Evolutionary conservation across 257 asterid genomes (phyloP).

Genomic region (Solanum ossicruentum): DNA sequence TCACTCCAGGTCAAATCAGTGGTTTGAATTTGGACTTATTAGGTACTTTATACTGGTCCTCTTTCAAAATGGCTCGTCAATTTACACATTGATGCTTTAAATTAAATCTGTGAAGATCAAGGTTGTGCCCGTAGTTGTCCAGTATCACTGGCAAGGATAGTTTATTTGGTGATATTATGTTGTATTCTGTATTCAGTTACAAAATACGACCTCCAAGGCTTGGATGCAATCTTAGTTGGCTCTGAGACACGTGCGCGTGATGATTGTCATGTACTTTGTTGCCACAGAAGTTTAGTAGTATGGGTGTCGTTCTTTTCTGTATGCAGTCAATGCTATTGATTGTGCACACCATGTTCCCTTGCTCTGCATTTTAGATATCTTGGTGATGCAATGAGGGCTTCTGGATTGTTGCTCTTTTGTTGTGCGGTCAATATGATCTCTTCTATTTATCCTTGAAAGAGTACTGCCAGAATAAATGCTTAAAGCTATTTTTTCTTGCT

Average conservation of each 20-base stretch:
- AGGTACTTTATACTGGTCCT: background rate
- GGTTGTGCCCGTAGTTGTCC: background rate
- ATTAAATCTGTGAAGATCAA: background rate
- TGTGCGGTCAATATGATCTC: background rate
- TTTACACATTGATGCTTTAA: background rate
- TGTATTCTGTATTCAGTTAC: background rate
- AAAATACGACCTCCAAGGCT: background rate
- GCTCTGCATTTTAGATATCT: background rate
- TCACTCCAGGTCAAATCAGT: background rate
- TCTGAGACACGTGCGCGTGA: background rate
- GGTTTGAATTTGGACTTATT: background rate
- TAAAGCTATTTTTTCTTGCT: background rate
- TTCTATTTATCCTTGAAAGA: background rate
- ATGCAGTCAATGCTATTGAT: background rate
- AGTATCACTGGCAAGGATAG: background rate
- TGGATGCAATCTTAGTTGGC: background rate
- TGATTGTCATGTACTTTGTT: background rate
- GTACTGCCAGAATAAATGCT: background rate
- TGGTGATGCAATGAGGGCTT: background rate
- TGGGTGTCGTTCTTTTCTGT: background rate
- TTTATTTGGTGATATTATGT: background rate
- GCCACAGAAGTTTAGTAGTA: background rate
- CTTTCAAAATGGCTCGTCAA: background rate
- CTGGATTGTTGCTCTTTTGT: background rate
- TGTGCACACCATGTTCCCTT: background rate